Evolutionary conservation across 2,329 filamentous ascomycete species (phyloP), one percentile per base, ranked within the genome.

Genomic region (Mariannaea sp.): DNA sequence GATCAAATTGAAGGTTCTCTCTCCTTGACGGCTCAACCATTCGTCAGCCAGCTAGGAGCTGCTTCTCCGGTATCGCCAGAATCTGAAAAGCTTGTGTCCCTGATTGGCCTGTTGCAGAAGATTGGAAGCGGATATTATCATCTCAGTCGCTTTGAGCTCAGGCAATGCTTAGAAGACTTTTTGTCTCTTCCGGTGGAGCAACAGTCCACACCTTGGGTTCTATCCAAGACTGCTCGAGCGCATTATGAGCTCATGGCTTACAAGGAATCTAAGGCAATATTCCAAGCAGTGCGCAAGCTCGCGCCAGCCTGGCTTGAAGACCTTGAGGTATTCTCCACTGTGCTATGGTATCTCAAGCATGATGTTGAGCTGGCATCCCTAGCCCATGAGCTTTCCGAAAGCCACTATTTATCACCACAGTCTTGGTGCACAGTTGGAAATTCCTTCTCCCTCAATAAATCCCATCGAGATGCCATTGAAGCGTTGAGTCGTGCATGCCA

Each of bases 271-370:
- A 58, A 53, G 26, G 19, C 41, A 22, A 58, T 53, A 7, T 62
- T 62, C 43, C 53, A 57, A 32, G 35, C 42, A 10, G 56, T 62
- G 8, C 56, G 58, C 1, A 49, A 48, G 26, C 35, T 53, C 16
- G 49, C 53, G 7, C 58, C 60, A 5, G 44, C 58, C 4, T 62
- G 60, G 60, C 42, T 57, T 8, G 60, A 62, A 27, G 60, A 60
- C n/a, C 32, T 62, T 8, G 60, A 62, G 27, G 41, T 62, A 10
- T 62, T 59, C 43, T 62, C 60, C n/a, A 62, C 54, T 3, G 52
- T 60, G 24, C 33, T 62, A 12, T 62, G 60, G 60, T 58, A 62
- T 42, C 60, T 62, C 10, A 62, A 62, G 35, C 58, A 62, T 12
- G 60, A 62, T 32, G 49, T 60, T 16, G 50, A 53, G 6, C 43